Conservation (phyloP, 2,329 filamentous ascomycete genomes). For the Microdochium trichocladiopsis region DNA sequence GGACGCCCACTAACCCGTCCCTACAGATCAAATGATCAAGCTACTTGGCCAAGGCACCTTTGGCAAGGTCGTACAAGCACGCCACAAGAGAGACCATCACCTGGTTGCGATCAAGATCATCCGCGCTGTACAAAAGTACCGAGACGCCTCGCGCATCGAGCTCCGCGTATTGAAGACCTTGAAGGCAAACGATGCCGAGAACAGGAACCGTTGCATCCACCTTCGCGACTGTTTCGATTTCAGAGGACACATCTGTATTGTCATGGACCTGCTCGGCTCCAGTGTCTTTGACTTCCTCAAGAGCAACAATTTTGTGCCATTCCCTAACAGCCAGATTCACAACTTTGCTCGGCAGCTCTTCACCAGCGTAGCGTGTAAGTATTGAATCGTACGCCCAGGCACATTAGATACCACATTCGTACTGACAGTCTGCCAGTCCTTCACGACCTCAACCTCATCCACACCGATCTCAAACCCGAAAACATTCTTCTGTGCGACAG, state of each 20-base stretch:
- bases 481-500: conserved; percentile 63
- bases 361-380: conserved; percentile 95
- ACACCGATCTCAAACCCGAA: conserved; percentile 72
- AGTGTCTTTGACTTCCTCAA: conserved; percentile 99
- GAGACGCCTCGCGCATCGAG: conserved; percentile 92
- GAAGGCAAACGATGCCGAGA: conserved; percentile 82
- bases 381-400: neutral
- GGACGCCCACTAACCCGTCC: conserved; percentile 10
- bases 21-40: conserved; percentile 75
- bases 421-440: conserved; percentile 54
- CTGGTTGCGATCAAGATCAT: conserved; percentile 95
- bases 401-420: neutral
- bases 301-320: conserved; percentile 89
- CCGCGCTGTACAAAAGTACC: conserved; percentile 94
- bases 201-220: conserved; percentile 95
- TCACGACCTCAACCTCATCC: conserved; percentile 94
- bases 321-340: conserved; percentile 97
- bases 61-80: conserved; percentile 93
- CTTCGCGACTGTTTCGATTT: conserved; percentile 96
- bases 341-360: conserved; percentile 92
- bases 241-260: conserved; percentile 88
- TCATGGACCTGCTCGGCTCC: conserved; percentile 74
- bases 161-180: conserved; percentile 87
- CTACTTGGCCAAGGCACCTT: conserved; percentile 95
- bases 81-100: conserved; percentile 70